phyloP scores from a whole-genome alignment of 2,329 filamentous ascomycete genomes.

The Aspergillus oerlinghausenensis region DNA sequence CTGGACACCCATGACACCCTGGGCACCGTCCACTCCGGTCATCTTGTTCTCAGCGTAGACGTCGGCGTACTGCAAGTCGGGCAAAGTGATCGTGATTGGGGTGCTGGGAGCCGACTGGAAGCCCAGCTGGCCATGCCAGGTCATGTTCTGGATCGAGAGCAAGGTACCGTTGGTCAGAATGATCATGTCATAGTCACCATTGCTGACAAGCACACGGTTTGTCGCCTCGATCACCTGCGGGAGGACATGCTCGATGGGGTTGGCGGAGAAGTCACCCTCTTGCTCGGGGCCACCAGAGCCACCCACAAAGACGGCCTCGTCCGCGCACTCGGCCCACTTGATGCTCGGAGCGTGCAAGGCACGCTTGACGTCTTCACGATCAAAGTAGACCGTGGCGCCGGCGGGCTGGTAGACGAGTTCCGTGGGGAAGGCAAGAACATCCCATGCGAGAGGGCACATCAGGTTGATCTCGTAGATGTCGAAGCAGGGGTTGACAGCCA shows the following conservation, averaged over 20 bases:
- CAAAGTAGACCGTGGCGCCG: slow-evolving; percentile 63
- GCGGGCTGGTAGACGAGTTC: slow-evolving; percentile 53
- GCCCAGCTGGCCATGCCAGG: slow-evolving; percentile 67
- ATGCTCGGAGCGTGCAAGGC: slow-evolving; percentile 57
- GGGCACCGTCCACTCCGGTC: slow-evolving; percentile 59
- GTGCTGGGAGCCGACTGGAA: slow-evolving; percentile 64
- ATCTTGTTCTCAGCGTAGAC: slow-evolving; percentile 53
- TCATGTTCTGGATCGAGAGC: slow-evolving; percentile 76
- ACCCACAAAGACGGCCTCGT: slow-evolving; percentile 42
- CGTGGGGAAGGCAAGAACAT: slow-evolving; percentile 62
- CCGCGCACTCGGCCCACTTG: slow-evolving; percentile 33
- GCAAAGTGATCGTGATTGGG: slow-evolving; percentile 27
- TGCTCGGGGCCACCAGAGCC: slow-evolving; percentile 33
- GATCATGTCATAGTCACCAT: slow-evolving; percentile 69
- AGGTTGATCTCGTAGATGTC: slow-evolving; percentile 69
- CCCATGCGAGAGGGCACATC: slow-evolving; percentile 66
- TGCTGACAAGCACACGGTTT: slow-evolving; percentile 68
- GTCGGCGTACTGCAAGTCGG: slow-evolving; percentile 53
- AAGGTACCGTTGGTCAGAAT: slow-evolving; percentile 67
- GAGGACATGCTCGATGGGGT: slow-evolving; percentile 50
- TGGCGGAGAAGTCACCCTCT: slow-evolving; percentile 42
- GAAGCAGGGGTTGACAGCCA: slow-evolving; percentile 69
- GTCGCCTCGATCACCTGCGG: slow-evolving; percentile 48
- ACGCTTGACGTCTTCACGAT: slow-evolving; percentile 63
- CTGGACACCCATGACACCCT: slow-evolving; percentile 64